Percentiles rank a stretch among this genome's conserved stretches.
Conservation (phyloP, 2,329 filamentous ascomycete genomes). For the Camillea tinctor region DNA sequence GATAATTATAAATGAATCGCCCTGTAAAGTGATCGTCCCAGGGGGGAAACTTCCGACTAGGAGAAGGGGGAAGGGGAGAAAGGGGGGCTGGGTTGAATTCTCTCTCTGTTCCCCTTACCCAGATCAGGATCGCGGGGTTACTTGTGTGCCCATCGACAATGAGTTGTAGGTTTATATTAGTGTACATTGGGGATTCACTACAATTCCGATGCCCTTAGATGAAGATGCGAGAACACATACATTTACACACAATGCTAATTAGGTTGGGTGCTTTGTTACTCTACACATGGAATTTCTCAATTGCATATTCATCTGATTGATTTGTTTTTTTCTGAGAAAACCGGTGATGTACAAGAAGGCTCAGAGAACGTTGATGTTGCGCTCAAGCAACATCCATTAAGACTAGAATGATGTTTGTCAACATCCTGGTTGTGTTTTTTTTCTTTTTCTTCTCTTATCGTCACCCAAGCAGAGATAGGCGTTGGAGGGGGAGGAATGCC, state of each 20-base stretch:
- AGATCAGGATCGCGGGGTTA: background rate
- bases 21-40: background rate
- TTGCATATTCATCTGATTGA: background rate
- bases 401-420: background rate
- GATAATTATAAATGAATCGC: background rate
- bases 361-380: background rate
- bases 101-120: background rate
- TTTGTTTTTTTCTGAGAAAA: background rate
- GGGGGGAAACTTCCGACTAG: too few species aligned
- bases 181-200: background rate
- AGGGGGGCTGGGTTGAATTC: background rate
- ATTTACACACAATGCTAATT: too few species aligned
- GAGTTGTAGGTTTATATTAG: too few species aligned
- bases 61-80: too few species aligned
- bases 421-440: background rate
- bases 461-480: too few species aligned
- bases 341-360: background rate
- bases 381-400: background rate
- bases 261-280: background rate
- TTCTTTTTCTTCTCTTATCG: too few species aligned
- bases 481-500: too few species aligned
- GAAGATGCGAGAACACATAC: background rate
- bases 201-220: background rate
- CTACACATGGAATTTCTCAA: too few species aligned
- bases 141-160: background rate